Conservation (phyloP, 2,329 filamentous ascomycete species). For the Talaromyces sp. region DNA sequence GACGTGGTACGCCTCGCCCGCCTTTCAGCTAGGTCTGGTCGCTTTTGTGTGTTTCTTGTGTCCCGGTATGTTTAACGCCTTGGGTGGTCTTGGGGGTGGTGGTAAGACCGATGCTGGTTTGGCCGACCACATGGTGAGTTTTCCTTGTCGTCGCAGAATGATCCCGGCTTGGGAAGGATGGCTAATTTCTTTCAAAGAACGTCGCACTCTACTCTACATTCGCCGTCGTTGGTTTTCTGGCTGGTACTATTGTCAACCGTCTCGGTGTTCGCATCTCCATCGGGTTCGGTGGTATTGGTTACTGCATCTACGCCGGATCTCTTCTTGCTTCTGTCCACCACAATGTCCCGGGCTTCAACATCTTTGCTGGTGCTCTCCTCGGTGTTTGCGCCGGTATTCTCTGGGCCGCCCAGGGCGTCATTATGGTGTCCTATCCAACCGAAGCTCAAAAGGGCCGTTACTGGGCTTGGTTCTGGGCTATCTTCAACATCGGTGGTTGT, state of each 20-base stretch:
- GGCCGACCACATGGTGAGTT: conserved; percentile 47
- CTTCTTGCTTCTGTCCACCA: conserved; percentile 39
- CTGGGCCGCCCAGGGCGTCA: conserved; percentile 38
- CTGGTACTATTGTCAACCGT: conserved; percentile 37
- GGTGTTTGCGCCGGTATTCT: conserved; percentile 38
- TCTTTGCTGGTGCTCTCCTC: conserved; percentile 36
- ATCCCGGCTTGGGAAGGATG: neutral
- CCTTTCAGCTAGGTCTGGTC: conserved; percentile 64
- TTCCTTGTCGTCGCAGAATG: neutral
- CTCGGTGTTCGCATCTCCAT: conserved; percentile 28
- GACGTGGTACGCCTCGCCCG: conserved; percentile 65
- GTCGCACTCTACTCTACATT: conserved; percentile 62
- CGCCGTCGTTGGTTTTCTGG: conserved; percentile 53
- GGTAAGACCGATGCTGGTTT: conserved; percentile 45
- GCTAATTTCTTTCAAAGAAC: conserved; percentile 33
- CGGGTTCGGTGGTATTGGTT: conserved; percentile 29
- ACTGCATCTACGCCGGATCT: conserved; percentile 34
- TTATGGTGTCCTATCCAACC: conserved; percentile 67
- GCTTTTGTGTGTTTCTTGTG: conserved; percentile 63
- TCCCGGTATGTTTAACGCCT: conserved; percentile 62
- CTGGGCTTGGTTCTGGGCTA: conserved; percentile 82
- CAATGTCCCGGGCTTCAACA: conserved; percentile 34
- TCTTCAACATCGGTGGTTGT: conserved; percentile 80
- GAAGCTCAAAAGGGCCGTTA: conserved; percentile 74
- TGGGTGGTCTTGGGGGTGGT: conserved; percentile 56